phyloP scores from a whole-genome alignment of 768 basidiomycete genomes.

The Russula sp. region DNA sequence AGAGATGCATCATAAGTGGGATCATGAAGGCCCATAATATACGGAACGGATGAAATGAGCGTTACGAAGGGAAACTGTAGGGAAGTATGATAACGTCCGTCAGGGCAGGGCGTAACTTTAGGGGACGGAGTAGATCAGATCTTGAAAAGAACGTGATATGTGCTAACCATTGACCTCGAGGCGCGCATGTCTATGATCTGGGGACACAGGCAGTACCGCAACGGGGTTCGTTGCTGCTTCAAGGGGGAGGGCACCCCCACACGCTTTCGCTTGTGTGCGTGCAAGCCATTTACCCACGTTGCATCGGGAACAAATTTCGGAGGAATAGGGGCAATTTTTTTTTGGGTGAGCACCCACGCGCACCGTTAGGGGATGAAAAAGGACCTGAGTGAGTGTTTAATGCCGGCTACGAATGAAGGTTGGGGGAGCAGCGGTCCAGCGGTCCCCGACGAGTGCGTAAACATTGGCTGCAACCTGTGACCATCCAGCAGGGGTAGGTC shows the following conservation, averaged over 20 bases:
- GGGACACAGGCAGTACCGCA: conserved; percentile 9
- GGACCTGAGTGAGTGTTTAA: conserved; percentile 8
- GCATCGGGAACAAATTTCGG: background rate
- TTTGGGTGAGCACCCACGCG: background rate
- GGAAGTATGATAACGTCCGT: conserved; percentile 11
- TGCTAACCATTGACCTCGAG: background rate
- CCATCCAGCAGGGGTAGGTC: background rate
- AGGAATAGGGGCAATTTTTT: background rate
- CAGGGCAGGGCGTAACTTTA: conserved; percentile 10
- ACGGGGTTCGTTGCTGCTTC: background rate
- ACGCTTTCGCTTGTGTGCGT: background rate
- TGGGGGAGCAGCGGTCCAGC: background rate
- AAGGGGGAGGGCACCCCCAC: background rate
- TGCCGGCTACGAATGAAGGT: background rate
- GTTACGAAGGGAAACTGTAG: conserved; percentile 8
- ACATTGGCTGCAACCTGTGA: conserved; percentile 4
- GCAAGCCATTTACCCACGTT: background rate
- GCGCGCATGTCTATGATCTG: background rate
- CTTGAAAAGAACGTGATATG: background rate
- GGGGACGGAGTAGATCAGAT: conserved; percentile 11
- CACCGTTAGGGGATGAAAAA: background rate
- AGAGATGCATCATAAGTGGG: conserved; percentile 2
- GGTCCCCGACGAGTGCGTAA: background rate
- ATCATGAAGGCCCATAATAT: conserved; percentile 7
- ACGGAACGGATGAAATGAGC: background rate